Evolutionary conservation across 805 yeast genomes (phyloP).

Genomic region (Lipomyces japonicus): DNA sequence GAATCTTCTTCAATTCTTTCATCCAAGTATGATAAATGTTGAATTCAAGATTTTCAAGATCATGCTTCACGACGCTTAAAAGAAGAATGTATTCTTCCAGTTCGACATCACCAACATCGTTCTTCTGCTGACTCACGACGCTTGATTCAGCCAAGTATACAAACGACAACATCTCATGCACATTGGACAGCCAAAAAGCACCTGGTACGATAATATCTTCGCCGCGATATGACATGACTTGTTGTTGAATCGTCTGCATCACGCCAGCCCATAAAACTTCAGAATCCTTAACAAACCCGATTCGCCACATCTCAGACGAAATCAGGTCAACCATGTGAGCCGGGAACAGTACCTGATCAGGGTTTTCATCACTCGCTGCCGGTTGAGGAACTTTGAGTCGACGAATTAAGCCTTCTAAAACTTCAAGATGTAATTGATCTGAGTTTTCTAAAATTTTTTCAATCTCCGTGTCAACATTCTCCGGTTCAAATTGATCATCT

Average conservation of each 20-base stretch:
- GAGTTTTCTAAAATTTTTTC: constrained; percentile 37
- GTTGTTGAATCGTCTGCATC: constrained; percentile 76
- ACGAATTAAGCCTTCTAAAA: constrained; percentile 78
- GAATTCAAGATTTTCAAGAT: constrained; percentile 86
- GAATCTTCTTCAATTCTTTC: constrained; percentile 85
- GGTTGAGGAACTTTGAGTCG: constrained; percentile 83
- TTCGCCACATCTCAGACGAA: constrained; percentile 96
- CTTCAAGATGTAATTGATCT: constrained; percentile 62
- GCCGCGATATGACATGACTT: constrained; percentile 67
- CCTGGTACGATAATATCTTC: constrained; percentile 87
- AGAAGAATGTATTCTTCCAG: constrained; percentile 83
- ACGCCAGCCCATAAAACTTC: constrained; percentile 89
- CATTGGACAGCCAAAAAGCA: constrained; percentile 96
- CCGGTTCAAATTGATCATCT: constrained; percentile 22
- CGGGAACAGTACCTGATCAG: constrained; percentile 92
- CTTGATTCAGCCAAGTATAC: constrained; percentile 90
- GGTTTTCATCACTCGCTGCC: constrained; percentile 74
- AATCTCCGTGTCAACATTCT: constrained; percentile 35
- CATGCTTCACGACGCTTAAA: constrained; percentile 88
- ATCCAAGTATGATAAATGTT: constrained; percentile 96
- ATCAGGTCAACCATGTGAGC: constrained; percentile 90
- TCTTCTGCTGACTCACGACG: constrained; percentile 77
- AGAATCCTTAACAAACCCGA: constrained; percentile 87
- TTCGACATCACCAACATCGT: constrained; percentile 86
- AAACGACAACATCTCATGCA: constrained; percentile 91